phyloP scores from a whole-genome alignment of 108 stramenopile species.

The Fragilaria crotonensis region DNA sequence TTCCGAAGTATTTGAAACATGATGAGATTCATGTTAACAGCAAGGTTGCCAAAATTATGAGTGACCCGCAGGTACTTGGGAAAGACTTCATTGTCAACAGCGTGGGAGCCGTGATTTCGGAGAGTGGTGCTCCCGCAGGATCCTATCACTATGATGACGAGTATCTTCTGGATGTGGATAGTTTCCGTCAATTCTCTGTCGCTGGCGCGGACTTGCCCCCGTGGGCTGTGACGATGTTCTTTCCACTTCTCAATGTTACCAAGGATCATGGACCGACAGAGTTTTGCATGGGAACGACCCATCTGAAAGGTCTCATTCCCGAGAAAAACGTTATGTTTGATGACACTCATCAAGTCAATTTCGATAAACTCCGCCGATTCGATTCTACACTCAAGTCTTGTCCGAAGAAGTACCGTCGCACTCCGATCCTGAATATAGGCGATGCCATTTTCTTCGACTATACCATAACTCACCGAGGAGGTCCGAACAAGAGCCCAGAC shows the following conservation, averaged over 20 bases:
- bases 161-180: conserved; percentile 1
- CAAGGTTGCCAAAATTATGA: conserved; percentile 6
- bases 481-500: conserved; percentile 6
- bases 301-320: neutral
- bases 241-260: conserved; percentile 13
- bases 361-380: neutral
- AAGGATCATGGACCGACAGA: conserved; percentile 27
- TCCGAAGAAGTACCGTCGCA: conserved; percentile 1
- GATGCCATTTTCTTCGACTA: conserved; percentile 27
- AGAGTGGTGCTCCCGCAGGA: conserved; percentile 12
- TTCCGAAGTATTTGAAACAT: conserved; percentile 5
- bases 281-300: conserved; percentile 22
- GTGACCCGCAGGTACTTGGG: conserved; percentile 5
- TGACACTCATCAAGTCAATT: neutral
- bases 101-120: conserved; percentile 14
- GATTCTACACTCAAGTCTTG: neutral
- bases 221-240: conserved; percentile 17
- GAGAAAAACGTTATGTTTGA: neutral
- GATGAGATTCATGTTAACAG: conserved; percentile 4
- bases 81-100: conserved; percentile 7
- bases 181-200: neutral
- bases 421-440: conserved; percentile 12
- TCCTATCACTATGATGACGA: conserved; percentile 22
- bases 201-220: conserved; percentile 24
- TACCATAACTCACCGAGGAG: conserved; percentile 14